phyloP scores from a whole-genome alignment of 2,329 filamentous ascomycete genomes.

The Gliomastix tumulicola region DNA sequence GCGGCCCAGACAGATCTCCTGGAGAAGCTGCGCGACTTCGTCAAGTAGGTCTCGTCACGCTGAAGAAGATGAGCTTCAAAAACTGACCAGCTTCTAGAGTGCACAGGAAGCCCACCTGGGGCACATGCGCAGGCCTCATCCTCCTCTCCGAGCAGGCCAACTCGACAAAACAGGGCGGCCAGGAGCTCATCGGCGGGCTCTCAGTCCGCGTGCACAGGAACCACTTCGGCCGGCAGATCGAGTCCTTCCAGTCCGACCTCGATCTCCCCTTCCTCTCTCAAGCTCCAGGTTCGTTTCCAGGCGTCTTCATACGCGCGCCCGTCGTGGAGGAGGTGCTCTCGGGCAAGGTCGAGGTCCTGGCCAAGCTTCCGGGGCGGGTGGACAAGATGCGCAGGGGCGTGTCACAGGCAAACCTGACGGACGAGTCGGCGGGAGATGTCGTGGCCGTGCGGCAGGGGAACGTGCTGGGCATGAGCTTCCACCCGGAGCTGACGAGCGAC shows the following conservation, averaged over 20 bases:
- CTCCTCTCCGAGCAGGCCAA: slow-evolving; percentile 83
- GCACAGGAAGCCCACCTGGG: slow-evolving; percentile 79
- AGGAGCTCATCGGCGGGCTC: slow-evolving; percentile 87
- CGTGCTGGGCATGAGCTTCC: slow-evolving; percentile 90
- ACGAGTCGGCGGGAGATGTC: slow-evolving; percentile 59
- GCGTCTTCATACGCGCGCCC: slow-evolving; percentile 90
- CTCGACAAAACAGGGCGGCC: slow-evolving; percentile 81
- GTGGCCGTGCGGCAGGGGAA: slow-evolving; percentile 87
- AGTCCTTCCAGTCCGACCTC: slow-evolving; percentile 78
- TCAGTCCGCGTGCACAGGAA: slow-evolving; percentile 89
- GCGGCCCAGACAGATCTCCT: slow-evolving; percentile 75
- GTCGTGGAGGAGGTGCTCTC: slow-evolving; percentile 77
- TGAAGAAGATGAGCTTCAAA: neutral
- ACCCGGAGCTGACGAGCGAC: slow-evolving; percentile 88
- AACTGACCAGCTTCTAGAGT: slow-evolving; percentile 41
- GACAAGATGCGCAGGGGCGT: slow-evolving; percentile 27
- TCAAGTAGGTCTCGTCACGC: slow-evolving; percentile 57
- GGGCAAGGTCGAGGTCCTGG: slow-evolving; percentile 41
- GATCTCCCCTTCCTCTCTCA: slow-evolving; percentile 60
- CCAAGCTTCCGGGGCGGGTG: slow-evolving; percentile 35
- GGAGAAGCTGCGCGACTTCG: slow-evolving; percentile 80
- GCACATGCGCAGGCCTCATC: slow-evolving; percentile 92
- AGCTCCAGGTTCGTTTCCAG: slow-evolving; percentile 48
- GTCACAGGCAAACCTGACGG: slow-evolving; percentile 26
- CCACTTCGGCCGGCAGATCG: slow-evolving; percentile 88